Evolutionary conservation across 1,284 basidiomycete species (phyloP).

Genomic region (Leccinum subrobustum): DNA sequence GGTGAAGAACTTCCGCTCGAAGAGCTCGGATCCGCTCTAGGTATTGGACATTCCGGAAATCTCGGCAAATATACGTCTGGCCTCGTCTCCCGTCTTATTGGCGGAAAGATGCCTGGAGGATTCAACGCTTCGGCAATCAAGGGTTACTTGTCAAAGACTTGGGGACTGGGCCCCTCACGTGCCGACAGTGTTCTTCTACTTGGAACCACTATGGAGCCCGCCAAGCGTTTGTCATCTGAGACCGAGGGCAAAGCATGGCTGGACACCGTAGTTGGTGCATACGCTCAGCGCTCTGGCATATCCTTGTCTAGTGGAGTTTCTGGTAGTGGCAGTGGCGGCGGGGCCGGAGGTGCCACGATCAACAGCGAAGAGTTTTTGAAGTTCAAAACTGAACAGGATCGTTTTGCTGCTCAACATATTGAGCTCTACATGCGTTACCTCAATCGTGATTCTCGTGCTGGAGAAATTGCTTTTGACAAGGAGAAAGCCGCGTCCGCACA

Average conservation of each 20-base stretch:
- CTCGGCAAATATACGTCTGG: conserved; percentile 96
- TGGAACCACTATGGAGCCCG: conserved; percentile 88
- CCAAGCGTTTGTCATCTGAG: conserved; percentile 92
- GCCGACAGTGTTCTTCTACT: conserved; percentile 91
- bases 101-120: conserved; percentile 97
- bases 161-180: conserved; percentile 90
- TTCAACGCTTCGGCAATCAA: conserved; percentile 97
- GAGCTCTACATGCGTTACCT: conserved; percentile 97
- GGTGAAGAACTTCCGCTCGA: conserved; percentile 96
- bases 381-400: conserved; percentile 92
- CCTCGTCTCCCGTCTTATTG: conserved; percentile 88
- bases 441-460: conserved; percentile 87
- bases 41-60: conserved; percentile 79
- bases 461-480: conserved; percentile 85
- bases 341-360: conserved; percentile 79
- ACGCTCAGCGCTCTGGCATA: conserved; percentile 88
- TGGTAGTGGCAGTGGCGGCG: conserved; percentile 60
- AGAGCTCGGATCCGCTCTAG: conserved; percentile 88
- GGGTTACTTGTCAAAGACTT: conserved; percentile 83
- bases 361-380: conserved; percentile 98
- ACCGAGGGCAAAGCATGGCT: conserved; percentile 93
- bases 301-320: conserved; percentile 71
- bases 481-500: conserved; percentile 75
- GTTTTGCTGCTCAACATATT: conserved; percentile 90
- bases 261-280: conserved; percentile 80